phyloP scores from a whole-genome alignment of 768 basidiomycete genomes.

The Mrakia hoshinonis region DNA sequence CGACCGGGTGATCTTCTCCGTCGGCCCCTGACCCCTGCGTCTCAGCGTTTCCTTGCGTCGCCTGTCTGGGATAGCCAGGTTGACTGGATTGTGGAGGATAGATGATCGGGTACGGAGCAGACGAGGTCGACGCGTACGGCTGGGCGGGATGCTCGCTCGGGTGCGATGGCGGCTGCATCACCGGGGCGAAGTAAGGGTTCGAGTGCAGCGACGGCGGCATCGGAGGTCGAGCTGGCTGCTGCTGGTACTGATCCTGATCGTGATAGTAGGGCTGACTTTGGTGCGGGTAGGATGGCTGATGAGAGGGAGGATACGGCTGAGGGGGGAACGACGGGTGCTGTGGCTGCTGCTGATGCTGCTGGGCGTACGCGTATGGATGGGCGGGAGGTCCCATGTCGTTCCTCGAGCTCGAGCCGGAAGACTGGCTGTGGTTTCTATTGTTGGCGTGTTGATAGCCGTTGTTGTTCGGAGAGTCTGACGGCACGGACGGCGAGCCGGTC shows the following conservation, averaged over 20 bases:
- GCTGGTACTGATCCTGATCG: background rate
- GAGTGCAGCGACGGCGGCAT: background rate
- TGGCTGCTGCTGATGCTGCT: background rate
- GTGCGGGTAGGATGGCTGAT: background rate
- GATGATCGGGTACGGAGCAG: background rate
- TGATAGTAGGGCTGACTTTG: background rate
- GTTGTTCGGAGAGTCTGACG: background rate
- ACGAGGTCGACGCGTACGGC: background rate
- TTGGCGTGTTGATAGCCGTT: background rate
- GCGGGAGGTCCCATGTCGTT: background rate
- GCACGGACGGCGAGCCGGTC: background rate
- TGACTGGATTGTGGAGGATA: background rate
- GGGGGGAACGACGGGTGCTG: background rate
- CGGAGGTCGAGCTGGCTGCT: background rate
- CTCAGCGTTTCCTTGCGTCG: background rate
- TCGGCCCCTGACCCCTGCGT: background rate
- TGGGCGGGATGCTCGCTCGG: background rate
- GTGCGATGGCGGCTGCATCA: background rate
- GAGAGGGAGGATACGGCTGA: background rate
- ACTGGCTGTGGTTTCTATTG: background rate
- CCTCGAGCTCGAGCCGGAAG: background rate
- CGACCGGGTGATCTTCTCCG: background rate
- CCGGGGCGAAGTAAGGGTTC: background rate
- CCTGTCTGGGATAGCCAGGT: too few relatives aligned
- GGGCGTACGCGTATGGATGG: too few relatives aligned